Conservation (phyloP, 2,329 filamentous ascomycete genomes). For the Aspergillus quadrilineatus region DNA sequence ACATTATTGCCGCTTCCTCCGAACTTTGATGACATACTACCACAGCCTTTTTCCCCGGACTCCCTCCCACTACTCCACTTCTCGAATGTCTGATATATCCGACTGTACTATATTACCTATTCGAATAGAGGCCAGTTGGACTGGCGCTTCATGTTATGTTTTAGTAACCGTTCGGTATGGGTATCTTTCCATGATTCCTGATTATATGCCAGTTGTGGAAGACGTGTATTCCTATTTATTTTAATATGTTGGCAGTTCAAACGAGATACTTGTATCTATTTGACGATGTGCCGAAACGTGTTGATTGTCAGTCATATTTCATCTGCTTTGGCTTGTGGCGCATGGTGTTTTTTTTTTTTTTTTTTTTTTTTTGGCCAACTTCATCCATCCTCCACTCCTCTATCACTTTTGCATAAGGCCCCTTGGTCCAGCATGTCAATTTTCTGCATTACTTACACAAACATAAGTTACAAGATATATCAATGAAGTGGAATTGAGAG, state of each 20-base stretch:
- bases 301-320: not conserved
- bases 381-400: conserved; percentile 31
- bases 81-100: conserved; percentile 31
- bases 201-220: conserved; percentile 8
- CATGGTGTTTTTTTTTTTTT: conserved; percentile 20
- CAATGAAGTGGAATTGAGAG: not conserved
- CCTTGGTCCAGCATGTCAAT: conserved; percentile 17
- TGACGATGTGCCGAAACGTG: not conserved
- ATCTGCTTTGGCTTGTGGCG: conserved; percentile 15
- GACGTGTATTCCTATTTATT: conserved; percentile 17
- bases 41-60: conserved; percentile 1
- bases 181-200: conserved; percentile 22
- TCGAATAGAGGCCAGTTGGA: conserved; percentile 38
- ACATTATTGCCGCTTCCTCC: conserved; percentile 10
- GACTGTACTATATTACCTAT: conserved; percentile 42
- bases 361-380: conserved; percentile 9
- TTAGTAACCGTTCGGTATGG: conserved; percentile 22
- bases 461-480: not conserved
- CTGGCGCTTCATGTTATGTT: conserved; percentile 33
- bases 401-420: conserved; percentile 26
- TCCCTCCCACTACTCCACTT: conserved; percentile 17
- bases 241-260: conserved; percentile 1
- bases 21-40: conserved; percentile 15
- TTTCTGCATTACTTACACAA: not conserved
- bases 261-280: not conserved